Conservation (phyloP, 306 rosid genomes). For the Vigna reflexopilosa region DNA sequence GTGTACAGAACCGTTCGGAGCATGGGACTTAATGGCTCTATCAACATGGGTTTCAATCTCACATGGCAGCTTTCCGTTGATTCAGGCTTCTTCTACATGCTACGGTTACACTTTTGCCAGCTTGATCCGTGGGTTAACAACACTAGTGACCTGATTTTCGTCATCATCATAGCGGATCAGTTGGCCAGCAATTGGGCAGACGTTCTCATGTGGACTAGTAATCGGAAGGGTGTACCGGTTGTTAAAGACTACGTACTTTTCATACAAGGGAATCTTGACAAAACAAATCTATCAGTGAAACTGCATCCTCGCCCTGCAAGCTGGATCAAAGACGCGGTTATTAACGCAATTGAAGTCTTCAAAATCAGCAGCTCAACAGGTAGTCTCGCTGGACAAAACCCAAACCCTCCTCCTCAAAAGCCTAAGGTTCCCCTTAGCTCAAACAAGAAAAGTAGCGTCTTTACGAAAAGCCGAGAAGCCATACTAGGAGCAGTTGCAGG, state of each 20-base stretch:
- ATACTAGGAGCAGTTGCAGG: background rate
- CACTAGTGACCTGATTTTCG: background rate
- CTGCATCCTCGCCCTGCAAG: background rate
- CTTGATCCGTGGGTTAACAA: fast-evolving
- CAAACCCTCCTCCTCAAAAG: background rate
- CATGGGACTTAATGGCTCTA: background rate
- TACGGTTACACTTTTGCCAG: conserved; percentile 5
- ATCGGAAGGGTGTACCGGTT: background rate
- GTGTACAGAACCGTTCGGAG: background rate
- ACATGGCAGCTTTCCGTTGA: background rate
- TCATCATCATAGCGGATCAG: background rate
- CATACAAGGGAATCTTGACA: background rate
- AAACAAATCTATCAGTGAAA: background rate
- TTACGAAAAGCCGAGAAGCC: background rate
- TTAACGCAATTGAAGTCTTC: conserved; percentile 1
- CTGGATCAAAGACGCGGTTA: background rate
- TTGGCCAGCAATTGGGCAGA: no score
- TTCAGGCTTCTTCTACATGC: background rate
- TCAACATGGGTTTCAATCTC: background rate
- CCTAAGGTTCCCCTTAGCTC: background rate
- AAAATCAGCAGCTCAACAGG: background rate
- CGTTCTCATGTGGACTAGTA: no score
- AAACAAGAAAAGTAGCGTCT: background rate
- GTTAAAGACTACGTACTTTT: background rate
- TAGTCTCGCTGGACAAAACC: background rate